phyloP scores from a whole-genome alignment of 176 grass and related monocot genomes.

The Aegilops umbellulata region DNA sequence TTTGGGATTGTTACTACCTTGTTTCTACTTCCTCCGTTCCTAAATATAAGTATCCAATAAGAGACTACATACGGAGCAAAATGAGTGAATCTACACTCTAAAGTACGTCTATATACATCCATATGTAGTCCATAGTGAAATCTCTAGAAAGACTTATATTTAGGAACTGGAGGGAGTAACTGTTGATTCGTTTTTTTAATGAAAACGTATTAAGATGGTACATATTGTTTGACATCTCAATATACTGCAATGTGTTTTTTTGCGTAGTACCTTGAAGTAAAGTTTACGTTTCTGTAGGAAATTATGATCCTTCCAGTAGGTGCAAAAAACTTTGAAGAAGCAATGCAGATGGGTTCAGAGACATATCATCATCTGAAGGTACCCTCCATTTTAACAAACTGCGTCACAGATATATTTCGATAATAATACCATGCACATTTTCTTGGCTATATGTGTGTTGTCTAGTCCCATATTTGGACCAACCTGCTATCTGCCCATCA shows the following conservation, averaged over 20 bases:
- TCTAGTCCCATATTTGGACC: not conserved
- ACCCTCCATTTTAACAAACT: slow-evolving; percentile 18
- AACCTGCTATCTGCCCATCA: slow-evolving; percentile 4
- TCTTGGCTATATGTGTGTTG: not conserved
- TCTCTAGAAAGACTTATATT: too few species aligned
- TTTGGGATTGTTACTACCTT: slow-evolving; percentile 6
- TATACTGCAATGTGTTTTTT: not conserved
- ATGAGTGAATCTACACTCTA: too few species aligned
- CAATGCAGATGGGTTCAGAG: slow-evolving; percentile 92
- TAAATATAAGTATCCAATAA: too few species aligned
- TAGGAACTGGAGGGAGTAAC: too few species aligned
- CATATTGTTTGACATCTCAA: not conserved
- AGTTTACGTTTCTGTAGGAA: slow-evolving; percentile 63
- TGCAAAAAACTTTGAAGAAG: slow-evolving; percentile 87
- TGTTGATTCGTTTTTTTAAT: too few species aligned
- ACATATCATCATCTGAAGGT: slow-evolving; percentile 99
- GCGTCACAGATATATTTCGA: not conserved
- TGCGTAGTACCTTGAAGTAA: slow-evolving; percentile 2
- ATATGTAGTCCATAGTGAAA: too few species aligned
- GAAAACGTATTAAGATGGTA: too few species aligned
- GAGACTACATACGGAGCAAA: too few species aligned
- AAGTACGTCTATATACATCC: too few species aligned
- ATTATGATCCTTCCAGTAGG: slow-evolving; percentile 93
- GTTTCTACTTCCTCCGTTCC: not conserved
- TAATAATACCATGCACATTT: not conserved